Base-by-base conservation (phyloP, 2,329 filamentous ascomycete genomes). In the Penicillium oxalicum region DNA sequence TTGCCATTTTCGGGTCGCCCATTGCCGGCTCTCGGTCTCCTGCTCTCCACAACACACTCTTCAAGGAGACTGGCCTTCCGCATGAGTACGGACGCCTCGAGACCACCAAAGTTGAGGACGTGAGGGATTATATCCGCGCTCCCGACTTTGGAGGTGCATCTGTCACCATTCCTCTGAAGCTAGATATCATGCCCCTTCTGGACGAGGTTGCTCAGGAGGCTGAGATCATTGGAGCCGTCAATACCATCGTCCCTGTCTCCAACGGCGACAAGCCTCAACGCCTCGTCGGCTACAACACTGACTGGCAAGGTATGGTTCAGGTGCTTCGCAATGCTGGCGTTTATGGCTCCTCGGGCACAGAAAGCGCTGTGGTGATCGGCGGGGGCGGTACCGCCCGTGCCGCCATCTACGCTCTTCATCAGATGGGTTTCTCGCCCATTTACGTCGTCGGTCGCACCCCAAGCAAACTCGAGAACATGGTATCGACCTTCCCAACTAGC, bases 151-250 rank as follows among this genome's bases (percentile, higher is more conserved):
- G 93, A 6, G 93, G 93, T 49, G 91, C 88, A 3, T 96, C 90
- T 3, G 89, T 98, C 40, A 98, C 93, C 0, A 97, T 98, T 44
- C 93, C 93, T 0, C 76, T 98, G 47, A 98, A 98, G 73, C 75
- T 93, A 28, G 88, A 95, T 59, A 83, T 97, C 49, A 89, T 94
- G 72, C 77, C 80, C 0, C 71, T 91, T 4, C 74, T 98, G 11
- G 90, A 97, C 64, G 82, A 85, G 45, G 76, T 96, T 49, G 85
- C 89, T 0, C 80, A 84, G 28, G 84, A 93, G 46, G 91, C 90
- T 11, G 80, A 81, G 55, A 75, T 81, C 28, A 96, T 98, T 53
- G 93, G 93, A 24, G 93, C 93, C 3, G 86, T 97, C 55, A 98
- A 98, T 73, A 98, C 93, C 13, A 86, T 98, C 61, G 81, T 95